Evolutionary conservation across 345 rosid genomes (phyloP).

Genomic region (Corchorus olitorius): DNA sequence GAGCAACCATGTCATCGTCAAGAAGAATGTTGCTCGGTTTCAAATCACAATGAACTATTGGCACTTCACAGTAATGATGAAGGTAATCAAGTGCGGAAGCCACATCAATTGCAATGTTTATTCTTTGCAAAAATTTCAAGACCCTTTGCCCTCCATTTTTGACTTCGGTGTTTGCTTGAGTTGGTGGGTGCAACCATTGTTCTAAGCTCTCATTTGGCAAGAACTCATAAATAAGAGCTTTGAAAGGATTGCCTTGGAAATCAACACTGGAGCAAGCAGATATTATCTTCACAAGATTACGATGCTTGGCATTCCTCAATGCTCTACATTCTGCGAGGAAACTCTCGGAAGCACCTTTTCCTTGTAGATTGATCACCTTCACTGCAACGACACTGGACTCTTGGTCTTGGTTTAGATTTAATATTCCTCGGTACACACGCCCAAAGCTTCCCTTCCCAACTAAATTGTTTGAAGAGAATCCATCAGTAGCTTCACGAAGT

Average conservation of each 20-base stretch:
- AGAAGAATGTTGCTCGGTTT: constrained; percentile 60
- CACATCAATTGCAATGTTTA: constrained; percentile 38
- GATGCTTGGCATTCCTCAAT: constrained; percentile 3
- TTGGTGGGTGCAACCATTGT: constrained; percentile 6
- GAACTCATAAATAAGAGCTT: constrained; percentile 20
- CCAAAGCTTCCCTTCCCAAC: constrained; percentile 35
- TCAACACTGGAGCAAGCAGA: constrained; percentile 20
- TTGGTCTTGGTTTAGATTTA: background rate
- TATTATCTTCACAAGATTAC: constrained; percentile 20
- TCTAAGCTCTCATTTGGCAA: constrained; percentile 19
- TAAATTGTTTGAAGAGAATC: constrained; percentile 30
- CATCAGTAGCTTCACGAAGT: constrained; percentile 26
- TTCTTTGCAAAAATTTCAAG: constrained; percentile 36
- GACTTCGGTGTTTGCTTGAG: background rate
- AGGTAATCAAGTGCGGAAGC: constrained; percentile 37
- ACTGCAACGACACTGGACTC: background rate
- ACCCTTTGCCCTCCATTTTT: constrained; percentile 11
- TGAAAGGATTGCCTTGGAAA: constrained; percentile 18
- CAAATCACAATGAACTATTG: constrained; percentile 40
- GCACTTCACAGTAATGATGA: constrained; percentile 24
- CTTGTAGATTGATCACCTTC: constrained; percentile 22
- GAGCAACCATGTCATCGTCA: constrained; percentile 27
- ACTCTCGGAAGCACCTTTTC: constrained; percentile 7
- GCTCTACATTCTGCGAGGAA: constrained; percentile 11
- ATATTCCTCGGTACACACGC: constrained; percentile 1